Evolutionary conservation across 768 basidiomycete genomes (phyloP), one percentile per base, ranked within the genome.

Genomic region (Antrodiella citrinella): DNA sequence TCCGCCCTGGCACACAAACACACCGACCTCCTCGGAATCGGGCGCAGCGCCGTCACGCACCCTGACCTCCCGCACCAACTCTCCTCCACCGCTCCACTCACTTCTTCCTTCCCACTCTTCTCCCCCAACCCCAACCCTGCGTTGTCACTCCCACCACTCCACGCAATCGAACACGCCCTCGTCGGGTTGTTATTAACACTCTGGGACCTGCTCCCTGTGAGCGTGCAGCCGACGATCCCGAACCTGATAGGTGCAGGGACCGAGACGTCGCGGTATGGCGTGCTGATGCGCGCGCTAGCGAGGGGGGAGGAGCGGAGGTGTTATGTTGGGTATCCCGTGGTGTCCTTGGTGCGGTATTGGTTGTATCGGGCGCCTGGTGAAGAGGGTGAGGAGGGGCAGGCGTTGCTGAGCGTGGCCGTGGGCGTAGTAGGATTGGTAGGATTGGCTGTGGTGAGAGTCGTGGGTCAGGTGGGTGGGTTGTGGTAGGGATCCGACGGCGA

Each of bases 1-100:
- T 62, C 67, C 13, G 85, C 77, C 1, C 71, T 91, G 13, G 54
- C 60, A 0, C 66, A 74, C 7, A 66, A 65, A 4, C 79, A 90
- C 51, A 77, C 89, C 0, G 75, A 94, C 62, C 70, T 93, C 20
- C 69, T 91, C 25, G 92, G 92, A 0, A 70, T 94, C 15, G 92
- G 81, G 4, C 73, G 92, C 49, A 71, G 72, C 12, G 75, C 90
- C 0, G 65, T 88, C 18, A 63, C 81, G 5, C 72, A 72, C 51
- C 90, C 91, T 0, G 66, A 78, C 12, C 55, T 62, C 3, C 61
- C 61, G 10, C 26, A 39, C 4, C 24, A 50, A 5, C 53, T 62
- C n/a, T 35, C 38, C 21, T 7, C 26, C 48, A 4, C 11, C n/a
- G 25, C 24, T 20, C 11, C 3, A 39, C 42, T 38, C 51, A 51